These are phyloP conservation scores for Kuraishia hungarica DNA, from an alignment of 805 yeast genomes.

Conservation along the genomic window DNA sequence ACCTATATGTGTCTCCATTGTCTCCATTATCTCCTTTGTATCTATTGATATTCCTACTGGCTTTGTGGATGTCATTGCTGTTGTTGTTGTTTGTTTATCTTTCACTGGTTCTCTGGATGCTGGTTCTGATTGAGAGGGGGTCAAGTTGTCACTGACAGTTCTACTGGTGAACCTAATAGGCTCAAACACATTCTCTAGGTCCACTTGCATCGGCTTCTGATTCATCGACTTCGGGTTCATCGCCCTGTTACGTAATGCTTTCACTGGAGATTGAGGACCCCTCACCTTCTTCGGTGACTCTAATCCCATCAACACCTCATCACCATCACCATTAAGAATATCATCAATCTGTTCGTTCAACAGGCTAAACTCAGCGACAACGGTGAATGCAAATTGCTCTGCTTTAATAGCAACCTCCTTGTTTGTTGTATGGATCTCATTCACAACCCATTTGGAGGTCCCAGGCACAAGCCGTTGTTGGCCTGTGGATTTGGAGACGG, in stretches of 20 bases:
- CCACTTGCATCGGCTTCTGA: too few species aligned
- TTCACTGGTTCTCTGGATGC: too few species aligned
- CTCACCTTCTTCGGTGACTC: slow-evolving; percentile 12
- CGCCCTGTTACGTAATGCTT: slow-evolving; percentile 13
- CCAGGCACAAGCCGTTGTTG: slow-evolving; percentile 29
- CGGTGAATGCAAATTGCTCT: slow-evolving; percentile 30
- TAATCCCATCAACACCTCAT: slow-evolving; percentile 9
- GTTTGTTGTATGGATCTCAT: slow-evolving; percentile 31
- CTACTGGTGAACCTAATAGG: too few species aligned
- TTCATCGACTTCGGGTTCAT: too few species aligned
- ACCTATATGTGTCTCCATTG: too few species aligned
- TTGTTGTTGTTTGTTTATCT: too few species aligned
- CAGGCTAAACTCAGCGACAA: slow-evolving; percentile 30
- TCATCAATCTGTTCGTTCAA: slow-evolving; percentile 32
- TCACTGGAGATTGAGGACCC: slow-evolving; percentile 18
- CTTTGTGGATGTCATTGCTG: too few species aligned
- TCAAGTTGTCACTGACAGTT: too few species aligned
- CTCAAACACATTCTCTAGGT: too few species aligned
- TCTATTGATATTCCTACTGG: too few species aligned
- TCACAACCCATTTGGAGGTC: slow-evolving; percentile 41
- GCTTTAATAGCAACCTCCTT: slow-evolving; percentile 27
- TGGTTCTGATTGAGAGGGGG: too few species aligned
- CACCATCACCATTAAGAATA: slow-evolving; percentile 16
- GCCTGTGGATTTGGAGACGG: neutral
- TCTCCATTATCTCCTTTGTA: too few species aligned